phyloP scores from a whole-genome alignment of 805 yeast genomes.

The Barnettozyma californica region DNA sequence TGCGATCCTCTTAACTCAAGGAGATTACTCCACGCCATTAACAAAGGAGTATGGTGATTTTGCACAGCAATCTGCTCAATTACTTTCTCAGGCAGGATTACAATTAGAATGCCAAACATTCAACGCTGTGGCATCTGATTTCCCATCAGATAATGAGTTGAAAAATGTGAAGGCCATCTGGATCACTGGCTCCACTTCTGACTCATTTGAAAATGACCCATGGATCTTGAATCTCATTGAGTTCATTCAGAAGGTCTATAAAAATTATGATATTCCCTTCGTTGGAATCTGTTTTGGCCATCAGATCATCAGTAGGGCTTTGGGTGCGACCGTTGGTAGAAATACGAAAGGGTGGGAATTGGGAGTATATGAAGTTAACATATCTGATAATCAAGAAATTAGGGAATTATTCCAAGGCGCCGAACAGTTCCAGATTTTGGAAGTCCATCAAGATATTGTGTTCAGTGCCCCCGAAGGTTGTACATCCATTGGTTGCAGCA shows the following conservation, averaged over 20 bases:
- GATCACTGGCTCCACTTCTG: slow-evolving; percentile 48
- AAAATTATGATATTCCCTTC: slow-evolving; percentile 31
- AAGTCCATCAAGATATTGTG: slow-evolving; percentile 57
- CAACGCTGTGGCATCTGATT: slow-evolving; percentile 28
- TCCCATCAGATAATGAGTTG: slow-evolving; percentile 24
- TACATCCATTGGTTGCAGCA: slow-evolving; percentile 44
- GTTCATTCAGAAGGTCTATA: slow-evolving; percentile 25
- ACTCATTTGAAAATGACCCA: slow-evolving; percentile 36
- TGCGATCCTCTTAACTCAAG: slow-evolving; percentile 20
- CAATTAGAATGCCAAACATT: slow-evolving; percentile 29
- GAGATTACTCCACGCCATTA: slow-evolving; percentile 20
- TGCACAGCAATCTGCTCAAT: slow-evolving; percentile 40
- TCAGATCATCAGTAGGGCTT: slow-evolving; percentile 63
- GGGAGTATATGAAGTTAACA: slow-evolving; percentile 47
- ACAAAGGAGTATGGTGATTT: slow-evolving; percentile 42
- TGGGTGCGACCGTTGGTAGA: slow-evolving; percentile 55
- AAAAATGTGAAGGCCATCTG: slow-evolving; percentile 37
- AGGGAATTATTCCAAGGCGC: slow-evolving; percentile 18
- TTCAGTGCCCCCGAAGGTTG: slow-evolving; percentile 35
- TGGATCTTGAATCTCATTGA: slow-evolving; percentile 39
- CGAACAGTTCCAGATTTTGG: slow-evolving; percentile 37
- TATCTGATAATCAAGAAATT: slow-evolving; percentile 39
- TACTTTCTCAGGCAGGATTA: slow-evolving; percentile 27
- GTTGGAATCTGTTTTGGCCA: slow-evolving; percentile 87
- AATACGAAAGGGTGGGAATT: slow-evolving; percentile 70